Evolutionary conservation across 1,139 yeast species (phyloP).

Genomic region (Spathaspora sp.): DNA sequence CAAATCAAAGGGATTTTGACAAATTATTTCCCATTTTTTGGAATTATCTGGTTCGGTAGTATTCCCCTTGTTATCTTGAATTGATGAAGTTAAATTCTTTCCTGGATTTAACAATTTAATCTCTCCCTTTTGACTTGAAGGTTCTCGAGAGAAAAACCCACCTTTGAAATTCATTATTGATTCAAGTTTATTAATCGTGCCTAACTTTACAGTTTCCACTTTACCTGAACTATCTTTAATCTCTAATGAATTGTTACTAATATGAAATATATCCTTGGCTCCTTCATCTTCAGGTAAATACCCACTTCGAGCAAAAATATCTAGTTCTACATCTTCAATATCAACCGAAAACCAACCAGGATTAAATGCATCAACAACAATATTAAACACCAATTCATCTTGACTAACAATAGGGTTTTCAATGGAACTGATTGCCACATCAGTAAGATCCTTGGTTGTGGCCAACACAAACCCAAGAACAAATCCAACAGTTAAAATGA

Average conservation of each 20-base stretch:
- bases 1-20: constrained; percentile 81
- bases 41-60: constrained; percentile 39
- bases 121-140: constrained; percentile 60
- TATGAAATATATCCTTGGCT: not conserved
- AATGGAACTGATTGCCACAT: constrained; percentile 58
- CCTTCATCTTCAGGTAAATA: constrained; percentile 33
- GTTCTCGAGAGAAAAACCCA: constrained; percentile 67
- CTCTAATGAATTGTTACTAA: not conserved
- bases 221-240: constrained; percentile 14
- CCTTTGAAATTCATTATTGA: constrained; percentile 76
- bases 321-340: constrained; percentile 69
- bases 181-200: constrained; percentile 65
- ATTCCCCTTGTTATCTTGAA: constrained; percentile 14
- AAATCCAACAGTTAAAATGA: constrained; percentile 69
- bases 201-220: constrained; percentile 72
- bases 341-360: constrained; percentile 80
- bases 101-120: constrained; percentile 79
- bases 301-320: constrained; percentile 82
- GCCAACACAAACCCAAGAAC: constrained; percentile 83
- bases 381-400: constrained; percentile 81
- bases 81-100: constrained; percentile 47
- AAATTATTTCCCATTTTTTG: constrained; percentile 72
- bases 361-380: constrained; percentile 76
- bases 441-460: constrained; percentile 78
- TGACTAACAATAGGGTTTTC: constrained; percentile 76